Base-by-base conservation (phyloP, 305 asterid genomes). In the Nicotiana rustica region DNA sequence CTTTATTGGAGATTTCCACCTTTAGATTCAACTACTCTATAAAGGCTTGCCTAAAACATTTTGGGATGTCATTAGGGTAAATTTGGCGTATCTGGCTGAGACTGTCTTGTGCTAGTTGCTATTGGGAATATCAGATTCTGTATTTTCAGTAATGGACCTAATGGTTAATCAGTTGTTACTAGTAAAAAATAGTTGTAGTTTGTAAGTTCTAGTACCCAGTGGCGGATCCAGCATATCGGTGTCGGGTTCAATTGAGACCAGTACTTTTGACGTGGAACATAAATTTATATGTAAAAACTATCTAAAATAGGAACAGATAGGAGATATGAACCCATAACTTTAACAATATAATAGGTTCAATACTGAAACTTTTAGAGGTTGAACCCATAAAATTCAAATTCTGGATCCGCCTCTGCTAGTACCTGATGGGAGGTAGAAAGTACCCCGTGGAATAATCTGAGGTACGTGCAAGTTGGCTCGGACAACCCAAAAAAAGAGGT, bases 121-220 rank as follows among this genome's bases (percentile, higher is more conserved):
- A 1, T 71, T 71, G 64, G 62, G 79, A 49, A 25, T 73, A 73
- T 49, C 14, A 73, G 41, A 73, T 73, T 29, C 8, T 49, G 15
- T 21, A 44, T 12, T 71, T n/a, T 19, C 10, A 38, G 10, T 38
- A 1, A 38, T 38, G 47, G 47, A 49, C 57, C 14, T 49, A 49
- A 49, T 49, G 33, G 57, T 5, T 69, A 44, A 47, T 71, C 78
- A 71, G 19, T 13, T 31, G 9, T 21, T 73, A 47, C 62, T 29
- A 9, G 19, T 49, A 73, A 73, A 44, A 25, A 25, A 25, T 25
- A 47, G 13, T 21, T 12, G 12, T 64, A 73, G 25, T 73, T 6
- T 25, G 44, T 56, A 41, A 41, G 49, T 41, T 41, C 29, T 49
- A 44, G 49, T 25, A 25, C 29, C 29, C 29, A 25, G 29, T 25